Percentiles rank a stretch among this genome's conserved stretches.
These are phyloP conservation scores for Seiridium cupressi DNA, from an alignment of 2,329 filamentous ascomycete genomes.

Conservation along the genomic window DNA sequence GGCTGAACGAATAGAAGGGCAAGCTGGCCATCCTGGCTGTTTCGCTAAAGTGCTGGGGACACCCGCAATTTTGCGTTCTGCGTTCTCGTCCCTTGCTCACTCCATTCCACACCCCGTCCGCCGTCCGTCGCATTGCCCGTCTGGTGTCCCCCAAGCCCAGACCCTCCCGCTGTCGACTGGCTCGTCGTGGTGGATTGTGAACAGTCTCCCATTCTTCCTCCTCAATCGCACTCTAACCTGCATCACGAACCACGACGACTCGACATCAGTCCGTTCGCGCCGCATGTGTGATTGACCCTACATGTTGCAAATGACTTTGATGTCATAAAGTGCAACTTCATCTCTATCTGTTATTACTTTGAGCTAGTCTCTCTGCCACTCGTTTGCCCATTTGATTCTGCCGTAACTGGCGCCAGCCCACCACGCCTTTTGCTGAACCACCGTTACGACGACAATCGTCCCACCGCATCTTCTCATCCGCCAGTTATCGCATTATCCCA, in stretches of 20 bases:
- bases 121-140: background rate
- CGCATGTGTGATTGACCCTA: background rate
- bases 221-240: background rate
- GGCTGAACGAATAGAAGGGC: slow-evolving; percentile 14
- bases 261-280: background rate
- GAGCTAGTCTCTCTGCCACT: slow-evolving; percentile 50
- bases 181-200: background rate
- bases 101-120: background rate
- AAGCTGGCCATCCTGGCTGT: slow-evolving; percentile 10
- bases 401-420: background rate
- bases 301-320: background rate
- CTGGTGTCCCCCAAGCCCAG: background rate
- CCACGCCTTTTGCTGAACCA: background rate
- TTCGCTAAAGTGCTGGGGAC: slow-evolving; percentile 15
- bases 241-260: slow-evolving; percentile 1
- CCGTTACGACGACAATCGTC: background rate
- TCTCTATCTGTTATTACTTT: slow-evolving; percentile 16
- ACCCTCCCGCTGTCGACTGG: slow-evolving; percentile 1
- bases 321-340: background rate
- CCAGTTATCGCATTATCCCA: too few relatives aligned
- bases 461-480: too few relatives aligned
- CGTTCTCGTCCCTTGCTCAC: slow-evolving; percentile 12
- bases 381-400: slow-evolving; percentile 28
- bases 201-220: background rate
- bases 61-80: slow-evolving; percentile 18